Evolutionary conservation across 192 early-diverging fungal species (phyloP).

Genomic region (Bifiguratus adelaidae): DNA sequence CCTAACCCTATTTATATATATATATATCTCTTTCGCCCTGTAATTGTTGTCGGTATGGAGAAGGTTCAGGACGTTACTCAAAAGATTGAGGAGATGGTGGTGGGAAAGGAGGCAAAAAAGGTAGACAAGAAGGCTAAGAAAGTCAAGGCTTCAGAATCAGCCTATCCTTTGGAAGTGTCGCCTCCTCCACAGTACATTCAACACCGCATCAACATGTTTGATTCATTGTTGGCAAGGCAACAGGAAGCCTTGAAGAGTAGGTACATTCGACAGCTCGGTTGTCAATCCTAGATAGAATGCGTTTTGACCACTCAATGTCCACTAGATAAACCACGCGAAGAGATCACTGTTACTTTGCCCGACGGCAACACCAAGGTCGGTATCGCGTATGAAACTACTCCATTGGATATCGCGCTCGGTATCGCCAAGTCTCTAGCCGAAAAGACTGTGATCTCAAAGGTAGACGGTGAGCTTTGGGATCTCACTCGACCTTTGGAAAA

Average conservation of each 20-base stretch:
- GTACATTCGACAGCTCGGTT: not conserved
- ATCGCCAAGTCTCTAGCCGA: conserved; percentile 89
- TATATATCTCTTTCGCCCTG: too few species aligned
- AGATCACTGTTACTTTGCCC: conserved; percentile 79
- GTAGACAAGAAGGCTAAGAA: conserved; percentile 38
- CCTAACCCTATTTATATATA: too few species aligned
- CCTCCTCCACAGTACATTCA: conserved; percentile 68
- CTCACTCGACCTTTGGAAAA: conserved; percentile 76
- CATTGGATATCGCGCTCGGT: conserved; percentile 78
- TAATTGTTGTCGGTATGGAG: too few species aligned
- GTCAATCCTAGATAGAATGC: not conserved
- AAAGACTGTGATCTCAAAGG: conserved; percentile 90
- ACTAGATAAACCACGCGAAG: conserved; percentile 59
- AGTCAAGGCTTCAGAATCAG: conserved; percentile 23
- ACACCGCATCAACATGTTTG: conserved; percentile 75
- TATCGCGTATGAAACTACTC: conserved; percentile 89
- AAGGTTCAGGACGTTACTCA: too few species aligned
- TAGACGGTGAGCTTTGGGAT: conserved; percentile 83
- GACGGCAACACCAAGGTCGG: conserved; percentile 76
- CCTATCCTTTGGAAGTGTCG: conserved; percentile 27
- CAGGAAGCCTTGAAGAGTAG: conserved; percentile 54
- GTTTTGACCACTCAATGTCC: conserved; percentile 1
- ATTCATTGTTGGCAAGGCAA: conserved; percentile 51
- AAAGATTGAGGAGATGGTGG: too few species aligned
- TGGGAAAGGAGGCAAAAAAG: too few species aligned